A percentile compares a stretch with the other conserved stretches of the same genome.
Conservation (phyloP, 306 rosid genomes). For the Nissolia schottii region DNA sequence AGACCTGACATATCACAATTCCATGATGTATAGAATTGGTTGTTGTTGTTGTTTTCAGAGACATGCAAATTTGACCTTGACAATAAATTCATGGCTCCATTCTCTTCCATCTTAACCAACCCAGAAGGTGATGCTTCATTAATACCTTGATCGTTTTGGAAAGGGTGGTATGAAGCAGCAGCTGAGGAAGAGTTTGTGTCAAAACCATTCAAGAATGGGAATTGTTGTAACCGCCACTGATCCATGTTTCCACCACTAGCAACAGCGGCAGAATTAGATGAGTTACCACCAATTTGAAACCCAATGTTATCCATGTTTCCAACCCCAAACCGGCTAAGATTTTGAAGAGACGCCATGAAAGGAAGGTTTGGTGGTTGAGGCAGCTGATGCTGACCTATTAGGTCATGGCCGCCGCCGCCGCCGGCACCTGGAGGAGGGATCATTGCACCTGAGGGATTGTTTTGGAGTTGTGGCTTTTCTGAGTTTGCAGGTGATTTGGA, state of each 20-base stretch:
- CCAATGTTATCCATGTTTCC: constrained; percentile 56
- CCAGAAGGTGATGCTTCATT: constrained; percentile 14
- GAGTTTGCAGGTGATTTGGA: constrained; percentile 58
- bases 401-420: constrained; percentile 25
- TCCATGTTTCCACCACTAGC: constrained; percentile 25
- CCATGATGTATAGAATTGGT: constrained; percentile 58
- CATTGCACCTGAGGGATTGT: constrained; percentile 32
- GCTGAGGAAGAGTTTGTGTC: constrained; percentile 38
- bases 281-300: constrained; percentile 43
- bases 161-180: constrained; percentile 35
- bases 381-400: constrained; percentile 40
- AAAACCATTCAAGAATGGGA: constrained; percentile 54
- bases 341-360: constrained; percentile 64
- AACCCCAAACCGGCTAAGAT: constrained; percentile 46
- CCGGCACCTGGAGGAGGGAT: constrained; percentile 14
- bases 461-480: constrained; percentile 33
- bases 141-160: constrained; percentile 38
- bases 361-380: constrained; percentile 49
- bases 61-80: constrained; percentile 35
- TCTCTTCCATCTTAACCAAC: constrained; percentile 53
- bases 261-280: constrained; percentile 4
- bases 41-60: constrained; percentile 37
- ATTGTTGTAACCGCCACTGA: constrained; percentile 65
- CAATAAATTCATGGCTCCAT: constrained; percentile 35
- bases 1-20: constrained; percentile 64